Conservation (phyloP, 2,329 filamentous ascomycete species). For the Pyrenochaeta sp. region DNA sequence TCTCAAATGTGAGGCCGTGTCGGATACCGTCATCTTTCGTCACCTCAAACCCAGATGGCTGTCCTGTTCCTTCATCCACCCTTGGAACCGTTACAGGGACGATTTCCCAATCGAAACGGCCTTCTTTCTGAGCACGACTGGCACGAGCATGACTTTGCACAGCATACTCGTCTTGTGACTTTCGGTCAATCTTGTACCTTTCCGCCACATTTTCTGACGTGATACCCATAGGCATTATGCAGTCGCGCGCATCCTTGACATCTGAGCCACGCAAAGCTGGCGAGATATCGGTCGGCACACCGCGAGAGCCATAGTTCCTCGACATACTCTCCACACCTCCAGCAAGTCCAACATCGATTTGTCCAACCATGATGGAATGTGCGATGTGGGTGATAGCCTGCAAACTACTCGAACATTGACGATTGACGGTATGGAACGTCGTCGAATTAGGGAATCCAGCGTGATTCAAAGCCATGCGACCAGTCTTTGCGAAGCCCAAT, state of each 20-base stretch:
- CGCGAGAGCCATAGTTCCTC: conserved; percentile 81
- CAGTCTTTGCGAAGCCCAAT: conserved; percentile 88
- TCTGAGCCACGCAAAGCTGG: conserved; percentile 78
- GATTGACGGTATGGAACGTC: conserved; percentile 82
- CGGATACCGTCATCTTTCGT: conserved; percentile 90
- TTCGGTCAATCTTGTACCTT: conserved; percentile 83
- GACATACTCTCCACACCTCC: conserved; percentile 91
- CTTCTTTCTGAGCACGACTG: conserved; percentile 86
- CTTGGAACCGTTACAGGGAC: conserved; percentile 82
- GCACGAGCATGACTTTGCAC: conserved; percentile 87
- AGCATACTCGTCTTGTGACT: conserved; percentile 84
- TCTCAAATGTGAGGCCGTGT: conserved; percentile 85
- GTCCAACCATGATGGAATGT: conserved; percentile 79
- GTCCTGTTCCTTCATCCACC: conserved; percentile 73
- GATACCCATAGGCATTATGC: conserved; percentile 97
- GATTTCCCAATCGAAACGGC: conserved; percentile 92
- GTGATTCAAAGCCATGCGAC: conserved; percentile 85
- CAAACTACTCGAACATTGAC: conserved; percentile 96
- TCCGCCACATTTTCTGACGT: conserved; percentile 93
- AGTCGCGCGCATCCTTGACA: conserved; percentile 82
- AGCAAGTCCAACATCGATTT: conserved; percentile 87
- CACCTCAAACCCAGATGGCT: conserved; percentile 77
- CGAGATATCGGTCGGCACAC: conserved; percentile 72
- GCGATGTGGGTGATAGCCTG: conserved; percentile 95
- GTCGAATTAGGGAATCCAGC: conserved; percentile 93